These are phyloP conservation scores for Neospora caninum DNA, from an alignment of 169 alveolate genomes.

Conservation along the genomic window DNA sequence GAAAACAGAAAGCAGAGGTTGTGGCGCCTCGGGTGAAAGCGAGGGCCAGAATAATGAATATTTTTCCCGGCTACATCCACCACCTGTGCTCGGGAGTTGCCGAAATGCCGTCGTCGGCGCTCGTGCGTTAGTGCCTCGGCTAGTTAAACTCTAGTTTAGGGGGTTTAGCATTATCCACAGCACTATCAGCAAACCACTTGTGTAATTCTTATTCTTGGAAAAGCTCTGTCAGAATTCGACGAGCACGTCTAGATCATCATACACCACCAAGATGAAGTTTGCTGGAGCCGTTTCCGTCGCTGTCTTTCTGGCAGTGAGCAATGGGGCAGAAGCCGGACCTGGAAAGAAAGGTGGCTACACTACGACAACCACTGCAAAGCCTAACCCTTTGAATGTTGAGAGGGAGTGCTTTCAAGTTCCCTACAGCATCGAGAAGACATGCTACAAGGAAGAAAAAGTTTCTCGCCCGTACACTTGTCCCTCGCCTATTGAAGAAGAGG, in stretches of 20 bases:
- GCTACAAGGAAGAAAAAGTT: conserved; percentile 55
- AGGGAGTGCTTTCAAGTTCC: conserved; percentile 61
- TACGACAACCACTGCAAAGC: conserved; percentile 5
- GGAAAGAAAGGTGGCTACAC: conserved; percentile 3
- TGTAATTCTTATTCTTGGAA: neutral
- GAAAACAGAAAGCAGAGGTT: too few species aligned
- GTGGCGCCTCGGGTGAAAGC: too few species aligned
- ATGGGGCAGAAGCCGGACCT: conserved; percentile 1
- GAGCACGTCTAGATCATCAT: neutral
- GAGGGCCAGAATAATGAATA: too few species aligned
- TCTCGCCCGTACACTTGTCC: conserved; percentile 65
- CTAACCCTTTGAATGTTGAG: conserved; percentile 32
- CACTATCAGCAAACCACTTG: too few species aligned
- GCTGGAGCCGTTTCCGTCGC: neutral
- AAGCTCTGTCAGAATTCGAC: conserved; percentile 5
- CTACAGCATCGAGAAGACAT: conserved; percentile 62
- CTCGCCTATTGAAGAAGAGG: conserved; percentile 26
- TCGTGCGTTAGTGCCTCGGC: too few species aligned
- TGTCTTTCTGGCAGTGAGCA: neutral
- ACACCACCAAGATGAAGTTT: neutral
- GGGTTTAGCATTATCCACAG: too few species aligned
- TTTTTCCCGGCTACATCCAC: too few species aligned
- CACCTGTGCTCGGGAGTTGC: too few species aligned
- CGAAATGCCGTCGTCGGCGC: too few species aligned
- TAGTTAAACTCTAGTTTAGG: too few species aligned